phyloP scores from a whole-genome alignment of 495 filamentous ascomycete genomes.

The Neurospora discreta region DNA sequence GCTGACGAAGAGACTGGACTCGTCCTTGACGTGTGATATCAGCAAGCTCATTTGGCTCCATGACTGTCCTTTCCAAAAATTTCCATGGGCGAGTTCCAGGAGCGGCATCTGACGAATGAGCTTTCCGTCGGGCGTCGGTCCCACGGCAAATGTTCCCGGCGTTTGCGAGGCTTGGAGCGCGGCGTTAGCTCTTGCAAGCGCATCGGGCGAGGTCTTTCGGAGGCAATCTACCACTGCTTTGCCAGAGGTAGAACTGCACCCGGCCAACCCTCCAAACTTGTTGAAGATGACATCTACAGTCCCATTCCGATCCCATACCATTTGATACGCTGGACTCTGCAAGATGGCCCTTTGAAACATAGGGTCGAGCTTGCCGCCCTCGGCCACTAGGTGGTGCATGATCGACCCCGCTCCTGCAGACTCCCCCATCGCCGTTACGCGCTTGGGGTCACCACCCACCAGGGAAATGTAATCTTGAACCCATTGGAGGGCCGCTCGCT shows the following conservation, averaged over 20 bases:
- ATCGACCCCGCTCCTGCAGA: slow-evolving; percentile 55
- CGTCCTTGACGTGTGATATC: slow-evolving; percentile 30
- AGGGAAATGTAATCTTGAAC: slow-evolving; percentile 52
- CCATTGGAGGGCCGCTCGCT: slow-evolving; percentile 49
- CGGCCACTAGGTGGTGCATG: slow-evolving; percentile 54
- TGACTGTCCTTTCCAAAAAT: slow-evolving; percentile 30
- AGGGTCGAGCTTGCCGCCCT: slow-evolving; percentile 39
- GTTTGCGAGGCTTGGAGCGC: slow-evolving; percentile 20
- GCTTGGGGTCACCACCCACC: slow-evolving; percentile 52
- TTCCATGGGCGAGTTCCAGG: slow-evolving; percentile 33
- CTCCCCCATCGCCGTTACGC: slow-evolving; percentile 59
- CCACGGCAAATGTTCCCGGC: slow-evolving; percentile 32
- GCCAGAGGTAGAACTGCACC: slow-evolving; percentile 28
- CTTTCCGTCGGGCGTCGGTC: slow-evolving; percentile 35
- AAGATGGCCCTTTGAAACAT: slow-evolving; percentile 36
- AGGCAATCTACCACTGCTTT: slow-evolving; percentile 20
- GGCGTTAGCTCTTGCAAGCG: slow-evolving; percentile 31
- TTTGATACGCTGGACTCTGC: slow-evolving; percentile 38
- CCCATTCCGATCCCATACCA: slow-evolving; percentile 29
- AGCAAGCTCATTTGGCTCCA: slow-evolving; percentile 12
- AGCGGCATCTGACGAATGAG: slow-evolving; percentile 34
- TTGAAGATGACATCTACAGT: slow-evolving; percentile 27
- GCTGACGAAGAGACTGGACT: slow-evolving; percentile 27
- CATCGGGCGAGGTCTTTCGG: slow-evolving; percentile 21
- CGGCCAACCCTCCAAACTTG: slow-evolving; percentile 33